phyloP scores from a whole-genome alignment of 2,329 filamentous ascomycete genomes.

The Penicillium vulpinum region DNA sequence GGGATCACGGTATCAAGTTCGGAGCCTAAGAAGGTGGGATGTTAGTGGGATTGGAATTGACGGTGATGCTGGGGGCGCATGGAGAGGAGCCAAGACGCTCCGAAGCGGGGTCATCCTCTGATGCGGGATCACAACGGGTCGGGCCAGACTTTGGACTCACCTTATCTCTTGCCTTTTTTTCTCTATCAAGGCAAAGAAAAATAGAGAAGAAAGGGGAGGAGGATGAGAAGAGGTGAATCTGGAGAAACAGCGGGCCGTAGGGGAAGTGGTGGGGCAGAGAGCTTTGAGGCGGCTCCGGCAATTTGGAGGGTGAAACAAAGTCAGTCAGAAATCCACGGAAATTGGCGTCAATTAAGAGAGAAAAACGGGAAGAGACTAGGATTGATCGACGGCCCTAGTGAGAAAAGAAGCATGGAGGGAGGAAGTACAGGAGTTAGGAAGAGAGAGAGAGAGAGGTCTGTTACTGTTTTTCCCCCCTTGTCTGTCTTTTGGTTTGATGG shows the following conservation, averaged over 20 bases:
- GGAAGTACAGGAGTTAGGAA: not conserved
- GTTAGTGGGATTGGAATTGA: constrained; percentile 9
- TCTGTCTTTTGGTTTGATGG: constrained; percentile 9
- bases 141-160: not conserved
- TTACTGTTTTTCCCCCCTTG: not conserved
- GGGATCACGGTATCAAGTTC: not conserved
- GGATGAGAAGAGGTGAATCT: constrained; percentile 5
- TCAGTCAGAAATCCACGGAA: not conserved
- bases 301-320: constrained; percentile 6
- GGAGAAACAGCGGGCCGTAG: constrained; percentile 13
- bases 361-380: not conserved
- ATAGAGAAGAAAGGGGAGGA: not conserved
- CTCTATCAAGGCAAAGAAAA: not conserved
- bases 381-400: not conserved
- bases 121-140: constrained; percentile 4
- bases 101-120: constrained; percentile 9
- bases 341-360: not conserved
- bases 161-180: constrained; percentile 1
- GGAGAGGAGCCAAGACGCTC: constrained; percentile 5
- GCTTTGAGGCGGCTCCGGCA: constrained; percentile 6
- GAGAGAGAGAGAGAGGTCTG: not conserved
- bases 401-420: too few species aligned
- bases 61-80: constrained; percentile 2
- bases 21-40: constrained; percentile 5
- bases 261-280: constrained; percentile 7